Evolutionary conservation across 331 rosid species (phyloP).

Genomic region (Rhamnella rubrinervis): DNA sequence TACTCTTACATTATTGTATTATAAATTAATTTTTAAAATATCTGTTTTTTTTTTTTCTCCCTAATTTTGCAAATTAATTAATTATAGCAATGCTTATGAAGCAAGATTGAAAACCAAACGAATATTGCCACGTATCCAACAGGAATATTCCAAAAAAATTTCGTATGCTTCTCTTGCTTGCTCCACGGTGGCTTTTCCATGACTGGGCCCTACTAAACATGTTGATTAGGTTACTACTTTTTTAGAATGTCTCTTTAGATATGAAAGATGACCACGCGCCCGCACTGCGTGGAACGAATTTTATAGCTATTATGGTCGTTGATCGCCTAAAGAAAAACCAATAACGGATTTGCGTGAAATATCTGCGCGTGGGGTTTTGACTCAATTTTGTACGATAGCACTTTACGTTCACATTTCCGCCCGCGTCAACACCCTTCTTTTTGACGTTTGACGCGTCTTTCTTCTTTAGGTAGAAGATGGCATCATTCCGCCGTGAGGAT

Average conservation of each 20-base stretch:
- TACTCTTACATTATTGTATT: too few species aligned
- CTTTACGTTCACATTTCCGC: constrained; percentile 11
- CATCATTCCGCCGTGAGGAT: neutral
- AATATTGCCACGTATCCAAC: neutral
- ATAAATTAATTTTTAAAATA: too few species aligned
- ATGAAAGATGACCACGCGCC: neutral
- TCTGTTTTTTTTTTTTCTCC: too few species aligned
- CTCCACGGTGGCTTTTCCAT: neutral
- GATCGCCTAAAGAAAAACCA: neutral
- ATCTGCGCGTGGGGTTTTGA: neutral
- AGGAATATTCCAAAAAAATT: too few species aligned
- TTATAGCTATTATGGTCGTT: neutral
- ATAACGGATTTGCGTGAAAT: neutral
- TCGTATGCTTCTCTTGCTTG: too few species aligned
- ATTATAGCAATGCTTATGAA: too few species aligned
- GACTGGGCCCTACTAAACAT: neutral
- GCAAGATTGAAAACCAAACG: neutral
- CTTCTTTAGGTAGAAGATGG: neutral
- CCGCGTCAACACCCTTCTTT: neutral
- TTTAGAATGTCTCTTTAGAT: neutral
- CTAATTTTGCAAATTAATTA: too few species aligned
- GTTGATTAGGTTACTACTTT: neutral
- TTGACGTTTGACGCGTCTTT: neutral
- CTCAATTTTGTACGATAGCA: neutral
- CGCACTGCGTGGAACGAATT: too few species aligned